These are phyloP conservation scores for Apiospora koreana DNA, from an alignment of 2,329 filamentous ascomycete genomes.

Conservation along the genomic window DNA sequence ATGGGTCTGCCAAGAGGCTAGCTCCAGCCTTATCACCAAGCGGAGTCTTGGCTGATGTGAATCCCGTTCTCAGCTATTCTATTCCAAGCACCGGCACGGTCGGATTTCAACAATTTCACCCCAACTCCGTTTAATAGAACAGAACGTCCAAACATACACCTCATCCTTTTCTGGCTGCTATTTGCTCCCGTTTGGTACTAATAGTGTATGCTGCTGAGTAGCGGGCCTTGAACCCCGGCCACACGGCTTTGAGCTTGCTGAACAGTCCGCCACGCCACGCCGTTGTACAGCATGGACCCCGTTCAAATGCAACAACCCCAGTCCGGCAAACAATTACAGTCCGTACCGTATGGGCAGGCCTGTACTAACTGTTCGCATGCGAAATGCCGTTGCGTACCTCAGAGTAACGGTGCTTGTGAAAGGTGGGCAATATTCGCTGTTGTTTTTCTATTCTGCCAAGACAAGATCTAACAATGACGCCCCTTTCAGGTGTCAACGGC, in stretches of 20 bases:
- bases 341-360: conserved; percentile 15
- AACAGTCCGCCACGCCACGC: not conserved
- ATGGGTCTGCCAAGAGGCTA: not conserved
- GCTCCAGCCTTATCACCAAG: not conserved
- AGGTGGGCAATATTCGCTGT: conserved; percentile 6
- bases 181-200: not conserved
- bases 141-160: not conserved
- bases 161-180: not conserved
- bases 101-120: not conserved
- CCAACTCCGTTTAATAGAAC: not conserved
- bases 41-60: not conserved
- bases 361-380: conserved; percentile 16
- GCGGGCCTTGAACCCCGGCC: not conserved
- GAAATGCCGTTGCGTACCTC: conserved; percentile 14
- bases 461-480: not conserved
- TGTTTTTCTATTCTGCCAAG: not conserved
- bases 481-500: conserved; percentile 12
- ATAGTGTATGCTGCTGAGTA: not conserved
- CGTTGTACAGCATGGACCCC: not conserved
- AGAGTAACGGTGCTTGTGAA: conserved; percentile 12
- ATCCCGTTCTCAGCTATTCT: not conserved
- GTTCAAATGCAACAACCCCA: not conserved
- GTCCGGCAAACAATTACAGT: not conserved
- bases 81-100: not conserved
- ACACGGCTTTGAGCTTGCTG: not conserved